Evolutionary conservation across 2,329 filamentous ascomycete genomes (phyloP).

Genomic region (Aspergillus neoniger): DNA sequence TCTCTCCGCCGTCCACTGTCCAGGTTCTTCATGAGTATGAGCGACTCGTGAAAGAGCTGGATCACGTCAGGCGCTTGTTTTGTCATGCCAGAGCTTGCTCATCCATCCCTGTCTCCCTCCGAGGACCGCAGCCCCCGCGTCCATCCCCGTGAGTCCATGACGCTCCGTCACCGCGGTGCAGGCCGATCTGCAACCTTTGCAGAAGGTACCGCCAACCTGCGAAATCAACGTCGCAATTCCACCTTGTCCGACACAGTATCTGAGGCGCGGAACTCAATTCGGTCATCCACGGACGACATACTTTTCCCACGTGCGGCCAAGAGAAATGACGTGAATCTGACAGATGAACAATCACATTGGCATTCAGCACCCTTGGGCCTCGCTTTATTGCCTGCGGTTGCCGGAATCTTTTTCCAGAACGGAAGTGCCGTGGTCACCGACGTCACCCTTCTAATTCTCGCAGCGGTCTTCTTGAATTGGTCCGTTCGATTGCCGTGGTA

Average conservation of each 20-base stretch:
- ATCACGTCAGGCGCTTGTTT: neutral
- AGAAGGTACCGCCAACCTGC: constrained; percentile 32
- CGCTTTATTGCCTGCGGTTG: constrained; percentile 82
- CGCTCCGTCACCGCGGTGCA: constrained; percentile 40
- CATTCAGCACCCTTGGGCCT: constrained; percentile 80
- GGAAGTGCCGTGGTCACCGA: constrained; percentile 83
- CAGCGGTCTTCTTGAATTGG: constrained; percentile 88
- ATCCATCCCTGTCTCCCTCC: constrained; percentile 20
- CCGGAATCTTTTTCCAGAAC: constrained; percentile 79
- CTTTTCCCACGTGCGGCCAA: constrained; percentile 58
- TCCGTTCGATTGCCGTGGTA: constrained; percentile 88
- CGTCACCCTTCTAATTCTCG: constrained; percentile 74
- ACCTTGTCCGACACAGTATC: constrained; percentile 74
- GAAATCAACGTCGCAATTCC: constrained; percentile 67
- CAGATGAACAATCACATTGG: constrained; percentile 66
- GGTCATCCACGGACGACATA: constrained; percentile 70
- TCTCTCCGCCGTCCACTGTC: neutral
- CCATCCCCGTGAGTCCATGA: constrained; percentile 20
- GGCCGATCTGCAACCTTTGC: constrained; percentile 40
- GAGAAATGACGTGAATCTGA: constrained; percentile 34
- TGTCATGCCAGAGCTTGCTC: constrained; percentile 21
- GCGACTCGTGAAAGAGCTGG: neutral
- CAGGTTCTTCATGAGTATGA: neutral
- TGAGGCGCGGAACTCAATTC: constrained; percentile 65
- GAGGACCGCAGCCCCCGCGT: constrained; percentile 15